Conservation (phyloP, 768 basidiomycete genomes). For the Naganishia randhawae region DNA sequence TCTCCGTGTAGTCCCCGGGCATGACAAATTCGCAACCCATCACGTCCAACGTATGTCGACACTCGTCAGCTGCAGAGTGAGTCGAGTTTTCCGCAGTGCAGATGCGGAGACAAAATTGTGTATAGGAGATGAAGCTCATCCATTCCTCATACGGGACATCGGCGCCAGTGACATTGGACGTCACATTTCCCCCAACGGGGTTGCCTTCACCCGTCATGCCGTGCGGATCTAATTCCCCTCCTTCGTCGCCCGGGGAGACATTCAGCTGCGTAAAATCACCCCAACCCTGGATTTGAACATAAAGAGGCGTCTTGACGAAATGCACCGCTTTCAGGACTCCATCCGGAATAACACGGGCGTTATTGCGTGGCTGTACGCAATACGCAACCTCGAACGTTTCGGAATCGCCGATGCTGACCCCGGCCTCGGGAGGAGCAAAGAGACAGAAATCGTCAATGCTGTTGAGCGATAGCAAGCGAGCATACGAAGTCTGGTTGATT, state of each 20-base stretch:
- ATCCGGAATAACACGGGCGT: constrained; percentile 54
- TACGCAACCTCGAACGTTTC: too few relatives aligned
- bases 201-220: constrained; percentile 50
- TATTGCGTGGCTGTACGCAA: constrained; percentile 51
- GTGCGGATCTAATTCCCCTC: constrained; percentile 31
- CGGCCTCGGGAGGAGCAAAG: constrained; percentile 23
- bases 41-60: constrained; percentile 49
- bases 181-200: constrained; percentile 52
- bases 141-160: constrained; percentile 54
- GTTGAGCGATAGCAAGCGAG: constrained; percentile 49
- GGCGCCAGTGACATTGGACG: constrained; percentile 48
- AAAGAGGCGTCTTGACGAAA: constrained; percentile 53
- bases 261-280: constrained; percentile 55
- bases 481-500: constrained; percentile 47
- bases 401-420: too few relatives aligned
- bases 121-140: constrained; percentile 55
- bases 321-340: constrained; percentile 45
- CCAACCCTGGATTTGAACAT: constrained; percentile 56
- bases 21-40: constrained; percentile 44
- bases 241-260: constrained; percentile 48
- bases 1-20: constrained; percentile 42
- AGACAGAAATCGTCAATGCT: constrained; percentile 46
- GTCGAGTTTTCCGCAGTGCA: constrained; percentile 54
- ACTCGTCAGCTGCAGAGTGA: constrained; percentile 50
- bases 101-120: constrained; percentile 55